A percentile compares a stretch with the other conserved stretches of the same genome.
Conservation (phyloP, 352 stramenopile species). For the Globisporangium cederbergense region DNA sequence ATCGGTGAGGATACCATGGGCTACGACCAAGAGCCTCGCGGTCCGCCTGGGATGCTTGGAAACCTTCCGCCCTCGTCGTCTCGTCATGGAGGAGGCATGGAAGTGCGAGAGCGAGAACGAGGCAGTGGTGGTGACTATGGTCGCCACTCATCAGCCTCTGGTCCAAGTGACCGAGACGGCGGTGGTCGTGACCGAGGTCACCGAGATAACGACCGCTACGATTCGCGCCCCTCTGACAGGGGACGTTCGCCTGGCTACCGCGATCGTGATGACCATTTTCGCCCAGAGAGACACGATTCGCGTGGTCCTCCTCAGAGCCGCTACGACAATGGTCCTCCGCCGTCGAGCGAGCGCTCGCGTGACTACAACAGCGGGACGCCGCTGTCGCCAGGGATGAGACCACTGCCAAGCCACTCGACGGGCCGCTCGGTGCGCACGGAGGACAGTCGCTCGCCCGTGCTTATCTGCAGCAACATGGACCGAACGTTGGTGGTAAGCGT, state of each 20-base stretch:
- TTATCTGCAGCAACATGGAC: conserved; percentile 86
- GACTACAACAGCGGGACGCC: conserved; percentile 16
- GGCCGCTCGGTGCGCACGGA: conserved; percentile 54
- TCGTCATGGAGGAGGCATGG: conserved; percentile 2
- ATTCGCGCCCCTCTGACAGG: neutral
- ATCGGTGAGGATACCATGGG: neutral
- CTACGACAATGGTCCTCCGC: conserved; percentile 7
- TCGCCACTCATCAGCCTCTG: conserved; percentile 3
- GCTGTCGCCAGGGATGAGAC: conserved; percentile 11
- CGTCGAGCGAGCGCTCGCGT: conserved; percentile 9
- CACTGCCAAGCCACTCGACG: conserved; percentile 58
- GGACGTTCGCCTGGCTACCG: neutral
- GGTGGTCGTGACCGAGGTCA: neutral
- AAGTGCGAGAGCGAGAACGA: neutral
- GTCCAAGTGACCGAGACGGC: neutral
- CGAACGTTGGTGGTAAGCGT: conserved; percentile 47
- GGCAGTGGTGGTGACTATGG: conserved; percentile 5
- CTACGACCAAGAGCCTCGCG: conserved; percentile 18
- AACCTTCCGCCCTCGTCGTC: conserved; percentile 2
- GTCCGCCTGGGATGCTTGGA: conserved; percentile 6
- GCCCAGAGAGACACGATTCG: conserved; percentile 4
- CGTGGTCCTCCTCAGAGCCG: neutral
- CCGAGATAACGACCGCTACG: conserved; percentile 9
- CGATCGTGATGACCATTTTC: conserved; percentile 20
- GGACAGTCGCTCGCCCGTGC: conserved; percentile 51